These are phyloP conservation scores for Allantophomopsis cytisporea DNA, from an alignment of 2,329 filamentous ascomycete genomes.

Conservation along the genomic window DNA sequence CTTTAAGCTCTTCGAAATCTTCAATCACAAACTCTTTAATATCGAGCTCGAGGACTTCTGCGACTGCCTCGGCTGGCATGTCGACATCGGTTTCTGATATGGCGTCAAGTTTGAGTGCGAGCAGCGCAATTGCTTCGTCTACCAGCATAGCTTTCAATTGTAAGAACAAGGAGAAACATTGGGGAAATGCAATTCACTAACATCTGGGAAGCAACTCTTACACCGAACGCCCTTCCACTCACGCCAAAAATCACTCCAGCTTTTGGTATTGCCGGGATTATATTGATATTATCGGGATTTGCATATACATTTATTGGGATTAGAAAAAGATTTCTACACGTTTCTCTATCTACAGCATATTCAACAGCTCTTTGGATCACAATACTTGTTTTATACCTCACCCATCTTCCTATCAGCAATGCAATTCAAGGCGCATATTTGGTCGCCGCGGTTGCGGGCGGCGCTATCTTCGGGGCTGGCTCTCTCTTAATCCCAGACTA, in stretches of 20 bases:
- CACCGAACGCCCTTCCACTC: constrained; percentile 49
- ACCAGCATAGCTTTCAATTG: background rate
- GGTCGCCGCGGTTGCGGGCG: constrained; percentile 61
- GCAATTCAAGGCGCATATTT: constrained; percentile 79
- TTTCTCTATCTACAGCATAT: constrained; percentile 68
- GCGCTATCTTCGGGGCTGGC: constrained; percentile 57
- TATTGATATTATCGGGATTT: constrained; percentile 62
- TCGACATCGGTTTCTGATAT: background rate
- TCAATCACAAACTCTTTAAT: too few relatives aligned
- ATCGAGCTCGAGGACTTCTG: too few relatives aligned
- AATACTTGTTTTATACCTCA: constrained; percentile 79
- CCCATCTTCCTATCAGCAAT: constrained; percentile 62
- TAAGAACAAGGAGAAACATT: background rate
- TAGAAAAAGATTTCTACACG: constrained; percentile 66
- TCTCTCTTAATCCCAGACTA: constrained; percentile 73
- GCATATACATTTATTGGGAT: constrained; percentile 67
- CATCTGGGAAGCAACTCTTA: constrained; percentile 9
- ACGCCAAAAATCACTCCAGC: constrained; percentile 66
- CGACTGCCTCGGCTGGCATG: too few relatives aligned
- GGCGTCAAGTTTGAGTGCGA: background rate
- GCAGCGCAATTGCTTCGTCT: background rate
- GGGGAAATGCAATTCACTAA: too few relatives aligned
- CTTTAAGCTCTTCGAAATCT: too few relatives aligned
- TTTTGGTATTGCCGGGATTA: constrained; percentile 62
- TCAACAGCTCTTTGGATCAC: constrained; percentile 60